phyloP scores from a whole-genome alignment of 2,329 filamentous ascomycete genomes.

The Exophiala viscosa region DNA sequence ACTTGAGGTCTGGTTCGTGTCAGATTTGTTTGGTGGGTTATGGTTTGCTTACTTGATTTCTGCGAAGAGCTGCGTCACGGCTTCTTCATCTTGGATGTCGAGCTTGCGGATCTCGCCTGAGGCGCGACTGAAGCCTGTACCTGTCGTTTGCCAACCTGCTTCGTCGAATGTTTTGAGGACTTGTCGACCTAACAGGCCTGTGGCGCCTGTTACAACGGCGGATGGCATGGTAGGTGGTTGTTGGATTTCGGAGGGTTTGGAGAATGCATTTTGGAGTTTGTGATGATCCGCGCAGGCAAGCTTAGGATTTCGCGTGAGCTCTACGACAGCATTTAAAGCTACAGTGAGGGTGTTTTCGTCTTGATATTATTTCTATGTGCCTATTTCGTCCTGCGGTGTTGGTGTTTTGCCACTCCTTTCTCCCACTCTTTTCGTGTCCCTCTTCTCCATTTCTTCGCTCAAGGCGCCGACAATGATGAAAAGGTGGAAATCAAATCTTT shows the following conservation, averaged over 20 bases:
- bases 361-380: background rate
- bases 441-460: slow-evolving; percentile 25
- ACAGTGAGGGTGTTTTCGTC: background rate
- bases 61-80: slow-evolving; percentile 47
- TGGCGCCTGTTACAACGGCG: slow-evolving; percentile 77
- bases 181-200: slow-evolving; percentile 76
- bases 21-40: slow-evolving; percentile 1
- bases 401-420: background rate
- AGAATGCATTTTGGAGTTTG: background rate
- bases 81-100: slow-evolving; percentile 44
- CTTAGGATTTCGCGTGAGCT: too few species aligned
- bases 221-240: slow-evolving; percentile 33
- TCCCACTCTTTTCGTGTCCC: background rate
- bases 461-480: slow-evolving; percentile 26
- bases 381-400: background rate
- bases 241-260: background rate
- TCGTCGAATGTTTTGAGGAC: slow-evolving; percentile 67
- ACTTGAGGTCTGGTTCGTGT: slow-evolving; percentile 61
- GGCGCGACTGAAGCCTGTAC: slow-evolving; percentile 70
- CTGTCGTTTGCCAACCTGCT: slow-evolving; percentile 65
- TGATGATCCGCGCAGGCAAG: too few species aligned
- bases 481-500: slow-evolving; percentile 36
- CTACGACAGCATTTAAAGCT: too few species aligned
- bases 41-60: slow-evolving; percentile 48
- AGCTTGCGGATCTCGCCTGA: slow-evolving; percentile 62